Evolutionary conservation across 148 eudicot genomes (phyloP), one percentile per base, ranked within the genome.

Genomic region (Vaccinium myrtillus): DNA sequence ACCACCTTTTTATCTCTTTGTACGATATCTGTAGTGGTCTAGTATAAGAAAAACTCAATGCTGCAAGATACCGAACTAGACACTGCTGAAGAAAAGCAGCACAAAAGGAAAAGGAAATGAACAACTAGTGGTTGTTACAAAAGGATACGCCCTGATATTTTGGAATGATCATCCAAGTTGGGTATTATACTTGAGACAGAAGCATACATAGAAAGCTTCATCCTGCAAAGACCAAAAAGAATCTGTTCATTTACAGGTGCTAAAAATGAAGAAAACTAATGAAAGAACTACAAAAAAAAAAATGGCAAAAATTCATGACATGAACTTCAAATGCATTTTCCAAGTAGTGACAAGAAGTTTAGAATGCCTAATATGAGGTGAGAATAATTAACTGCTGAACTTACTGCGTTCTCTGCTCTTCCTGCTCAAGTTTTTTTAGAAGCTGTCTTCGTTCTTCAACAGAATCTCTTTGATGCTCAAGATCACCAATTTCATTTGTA

Each of bases 111-210:
- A 69, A 30, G 71, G 67, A 13, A 78, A 81, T 61, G 1, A 83
- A 77, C 8, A 1, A 32, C 6, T 50, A 81, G 73, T 6, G 32
- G 30, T 58, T 21, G 16, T 53, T 21, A 19, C 23, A 83, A 23
- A 94, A 92, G 99, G 98, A 96, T 96, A 96, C 99, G 89, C 58
- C 99, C 99, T 75, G 90, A 91, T 86, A 94, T 87, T 79, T 74
- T 90, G 25, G 93, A 90, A 49, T 84, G 85, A 65, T 82, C 91
- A 70, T 91, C 89, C 87, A 94, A 79, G 87, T 92, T 86, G 51
- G 98, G 99, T 84, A 97, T 93, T 81, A 91, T 88, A 77, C 88
- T 94, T 83, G 99, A 92, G 78, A 94, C 94, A 84, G 99, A 95
- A 77, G 96, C 96, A 87, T 93, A 97, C 89, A 97, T 90, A 54